phyloP scores from a whole-genome alignment of 139 green algal species.

The Ostreobium quekettii region DNA sequence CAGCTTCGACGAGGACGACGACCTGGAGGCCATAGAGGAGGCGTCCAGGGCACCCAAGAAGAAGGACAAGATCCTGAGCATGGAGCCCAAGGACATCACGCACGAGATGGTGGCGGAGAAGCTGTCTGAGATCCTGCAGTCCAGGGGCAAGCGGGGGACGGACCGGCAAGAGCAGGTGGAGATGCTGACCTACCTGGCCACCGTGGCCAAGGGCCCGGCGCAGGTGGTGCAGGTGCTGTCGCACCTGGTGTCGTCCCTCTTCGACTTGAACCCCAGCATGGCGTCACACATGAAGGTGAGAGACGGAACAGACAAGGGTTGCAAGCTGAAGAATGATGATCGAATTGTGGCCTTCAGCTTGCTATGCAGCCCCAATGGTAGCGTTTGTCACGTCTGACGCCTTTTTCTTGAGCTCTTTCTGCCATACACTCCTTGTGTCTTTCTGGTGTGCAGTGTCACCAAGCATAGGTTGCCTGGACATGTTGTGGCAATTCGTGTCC shows the following conservation, averaged over 20 bases:
- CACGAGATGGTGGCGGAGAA: conserved; percentile 93
- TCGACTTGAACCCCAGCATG: conserved; percentile 85
- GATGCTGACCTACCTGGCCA: conserved; percentile 83
- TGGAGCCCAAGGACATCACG: conserved; percentile 86
- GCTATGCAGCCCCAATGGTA: neutral
- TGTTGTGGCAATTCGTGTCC: no score
- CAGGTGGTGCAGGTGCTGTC: conserved; percentile 75
- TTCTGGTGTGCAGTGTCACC: no score
- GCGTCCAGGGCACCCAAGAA: conserved; percentile 52
- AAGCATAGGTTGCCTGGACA: no score
- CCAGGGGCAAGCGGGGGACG: conserved; percentile 75
- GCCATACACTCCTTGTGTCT: no score
- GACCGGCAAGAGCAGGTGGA: conserved; percentile 87
- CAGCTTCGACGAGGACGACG: conserved; percentile 33
- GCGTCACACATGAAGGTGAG: conserved; percentile 70
- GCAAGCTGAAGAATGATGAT: neutral
- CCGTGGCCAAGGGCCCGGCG: conserved; percentile 69
- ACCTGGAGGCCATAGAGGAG: conserved; percentile 36
- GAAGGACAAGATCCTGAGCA: conserved; percentile 80
- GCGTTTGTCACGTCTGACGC: conserved; percentile 23
- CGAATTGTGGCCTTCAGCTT: neutral
- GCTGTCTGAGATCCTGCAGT: conserved; percentile 78
- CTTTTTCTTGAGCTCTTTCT: conserved; percentile 52
- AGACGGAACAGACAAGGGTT: no score
- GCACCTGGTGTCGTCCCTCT: conserved; percentile 82